phyloP scores from a whole-genome alignment of 1,139 yeast genomes.

The Hansenula sp. region DNA sequence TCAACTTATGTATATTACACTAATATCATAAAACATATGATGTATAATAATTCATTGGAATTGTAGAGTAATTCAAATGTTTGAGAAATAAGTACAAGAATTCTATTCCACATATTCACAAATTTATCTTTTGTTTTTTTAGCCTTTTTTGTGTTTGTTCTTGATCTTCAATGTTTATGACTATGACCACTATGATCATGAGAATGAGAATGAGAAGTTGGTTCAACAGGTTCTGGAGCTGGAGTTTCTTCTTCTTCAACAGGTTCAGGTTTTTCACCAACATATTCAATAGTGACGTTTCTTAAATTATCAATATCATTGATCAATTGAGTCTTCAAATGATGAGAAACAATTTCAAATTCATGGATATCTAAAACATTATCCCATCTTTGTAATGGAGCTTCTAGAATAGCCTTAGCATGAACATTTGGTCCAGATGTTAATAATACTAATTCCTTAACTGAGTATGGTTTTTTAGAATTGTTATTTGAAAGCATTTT shows the following conservation, averaged over 20 bases:
- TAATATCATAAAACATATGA: no score
- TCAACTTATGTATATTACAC: not conserved
- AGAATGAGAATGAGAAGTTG: conserved; percentile 20
- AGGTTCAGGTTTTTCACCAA: conserved; percentile 26
- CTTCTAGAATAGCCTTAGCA: conserved; percentile 35
- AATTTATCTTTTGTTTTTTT: no score
- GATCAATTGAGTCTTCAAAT: conserved; percentile 21
- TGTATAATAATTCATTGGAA: no score
- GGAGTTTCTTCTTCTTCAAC: conserved; percentile 18
- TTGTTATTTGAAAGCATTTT: conserved; percentile 32
- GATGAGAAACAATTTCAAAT: conserved; percentile 41
- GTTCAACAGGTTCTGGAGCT: conserved; percentile 10
- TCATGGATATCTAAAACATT: conserved; percentile 39
- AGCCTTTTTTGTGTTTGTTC: not conserved
- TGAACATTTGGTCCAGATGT: conserved; percentile 70
- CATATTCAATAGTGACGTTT: conserved; percentile 29
- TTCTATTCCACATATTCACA: no score
- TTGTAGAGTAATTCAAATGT: no score
- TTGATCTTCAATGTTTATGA: conserved; percentile 17
- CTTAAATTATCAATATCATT: conserved; percentile 27
- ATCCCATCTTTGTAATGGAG: conserved; percentile 39
- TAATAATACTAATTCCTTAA: conserved; percentile 51
- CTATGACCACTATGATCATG: conserved; percentile 21
- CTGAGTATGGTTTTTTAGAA: conserved; percentile 32
- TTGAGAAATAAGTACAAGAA: not conserved